Percentiles rank a stretch among this genome's conserved stretches.
These are phyloP conservation scores for Hypoxylon rubiginosum DNA, from an alignment of 2,329 filamentous ascomycete genomes.

Conservation along the genomic window DNA sequence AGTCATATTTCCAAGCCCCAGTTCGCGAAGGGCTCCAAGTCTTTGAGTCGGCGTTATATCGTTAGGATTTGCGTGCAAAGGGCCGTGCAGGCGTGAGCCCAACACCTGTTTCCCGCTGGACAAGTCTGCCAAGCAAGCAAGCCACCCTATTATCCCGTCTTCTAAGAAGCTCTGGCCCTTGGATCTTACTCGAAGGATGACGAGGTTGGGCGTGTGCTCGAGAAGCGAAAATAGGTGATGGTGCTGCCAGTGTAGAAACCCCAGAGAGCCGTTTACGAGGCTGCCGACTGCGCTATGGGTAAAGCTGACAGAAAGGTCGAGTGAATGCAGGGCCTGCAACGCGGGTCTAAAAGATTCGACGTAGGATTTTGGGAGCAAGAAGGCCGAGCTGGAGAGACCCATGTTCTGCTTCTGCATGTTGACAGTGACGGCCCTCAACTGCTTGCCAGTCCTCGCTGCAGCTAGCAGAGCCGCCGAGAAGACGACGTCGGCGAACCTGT, in stretches of 20 bases:
- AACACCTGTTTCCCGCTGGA: slow-evolving; percentile 4
- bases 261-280: slow-evolving; percentile 36
- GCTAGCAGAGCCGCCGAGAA: slow-evolving; percentile 44
- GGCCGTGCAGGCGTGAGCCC: background rate
- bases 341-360: slow-evolving; percentile 27
- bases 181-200: slow-evolving; percentile 37
- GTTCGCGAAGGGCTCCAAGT: slow-evolving; percentile 32
- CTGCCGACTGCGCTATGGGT: slow-evolving; percentile 38
- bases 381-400: slow-evolving; percentile 46
- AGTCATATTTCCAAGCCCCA: slow-evolving; percentile 46
- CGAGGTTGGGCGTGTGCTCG: slow-evolving; percentile 41
- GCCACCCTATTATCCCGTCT: slow-evolving; percentile 43
- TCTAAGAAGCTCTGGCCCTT: slow-evolving; percentile 37
- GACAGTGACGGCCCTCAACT: slow-evolving; percentile 35
- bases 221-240: slow-evolving; percentile 45
- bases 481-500: slow-evolving; percentile 44
- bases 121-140: slow-evolving; percentile 31
- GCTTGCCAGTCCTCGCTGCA: slow-evolving; percentile 30
- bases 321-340: slow-evolving; percentile 32
- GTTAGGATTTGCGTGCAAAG: slow-evolving; percentile 6
- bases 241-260: slow-evolving; percentile 43
- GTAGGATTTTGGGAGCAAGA: slow-evolving; percentile 39
- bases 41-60: slow-evolving; percentile 13
- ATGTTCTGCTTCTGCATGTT: slow-evolving; percentile 37
- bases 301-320: slow-evolving; percentile 45